Evolutionary conservation across 768 basidiomycete species (phyloP), one percentile per base, ranked within the genome.

Genomic region (Russula virescens): DNA sequence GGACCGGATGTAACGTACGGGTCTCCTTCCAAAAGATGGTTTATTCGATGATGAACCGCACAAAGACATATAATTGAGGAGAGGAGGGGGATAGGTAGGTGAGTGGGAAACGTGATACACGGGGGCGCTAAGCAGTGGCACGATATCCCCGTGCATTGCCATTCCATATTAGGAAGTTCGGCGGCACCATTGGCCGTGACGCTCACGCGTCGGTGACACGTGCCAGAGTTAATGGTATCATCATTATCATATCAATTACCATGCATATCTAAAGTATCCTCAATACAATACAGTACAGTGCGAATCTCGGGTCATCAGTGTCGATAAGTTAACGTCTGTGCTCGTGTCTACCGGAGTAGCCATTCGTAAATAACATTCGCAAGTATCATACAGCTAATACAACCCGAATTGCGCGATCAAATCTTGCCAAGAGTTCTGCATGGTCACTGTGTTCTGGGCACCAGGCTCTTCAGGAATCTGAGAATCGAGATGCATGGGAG

Each of bases 321-420:
- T 40, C 18, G 18, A 13, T 40, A 7, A 34, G 31, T 31, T 62
- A 55, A 62, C 31, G 38, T 9, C 23, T 26, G 14, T 8, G 19
- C 25, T 21, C 26, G n/a, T 34, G 26, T 55, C 16, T 38, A 45
- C 11, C 23, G 40, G 26, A 53, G 11, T 3, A 23, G 25, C 52
- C 40, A 18, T 16, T 34, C 38, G 38, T 38, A 38, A 38, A 38
- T 38, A 14, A 11, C 13, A 11, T 38, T 38, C 38, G 13, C 13
- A 38, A 11, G 31, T 14, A 38, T 38, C 38, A 11, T 14, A 38
- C 13, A 38, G 13, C 13, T 60, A 43, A 58, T 68, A 63, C 68
- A 68, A 70, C 66, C 49, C 69, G 68, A 61, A 74, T 65, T 73
- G 72, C 21, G 71, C 69, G 8, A 75, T 71, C 51, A 75, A 72